Evolutionary conservation across 495 filamentous ascomycete genomes (phyloP), one percentile per base, ranked within the genome.

Genomic region (Annulohypoxylon maeteangense): DNA sequence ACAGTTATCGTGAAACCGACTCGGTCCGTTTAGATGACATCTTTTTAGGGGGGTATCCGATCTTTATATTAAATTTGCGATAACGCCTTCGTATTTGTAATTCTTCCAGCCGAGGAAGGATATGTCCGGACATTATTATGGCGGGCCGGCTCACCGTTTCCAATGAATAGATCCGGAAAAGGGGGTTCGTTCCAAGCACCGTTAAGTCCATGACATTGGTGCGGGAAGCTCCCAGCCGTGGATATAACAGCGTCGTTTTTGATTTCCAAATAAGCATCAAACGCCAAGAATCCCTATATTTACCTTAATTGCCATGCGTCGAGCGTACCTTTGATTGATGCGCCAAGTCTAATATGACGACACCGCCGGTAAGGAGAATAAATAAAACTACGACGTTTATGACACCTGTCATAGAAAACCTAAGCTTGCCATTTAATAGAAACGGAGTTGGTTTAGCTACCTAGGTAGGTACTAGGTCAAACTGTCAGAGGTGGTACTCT

Each of bases 1-100:
- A 32, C 4, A 55, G 58, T 36, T 38, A 27, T n/a, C 56, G 57
- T 62, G 63, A 38, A 58, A 54, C 59, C 44, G 7, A 54, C 68
- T 72, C 69, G 64, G 69, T 72, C 69, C 69, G 69, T 72, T 72
- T 72, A 72, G 62, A 38, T 53, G 50, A 45, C 47, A 18, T 51
- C 27, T 54, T 60, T 60, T 1, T 3, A 45, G 64, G 53, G 64
- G 58, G 69, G 69, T 58, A 53, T 45, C 58, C 67, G 36, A 27
- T 42, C 3, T 53, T 63, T 72, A 71, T 72, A 72, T 72, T 67
- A 72, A 67, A 42, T 7, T 27, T 55, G 51, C 44, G 29, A 32
- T 60, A 48, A 45, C 51, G 57, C 44, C 36, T 31, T 50, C 22
- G 63, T 56, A 72, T 67, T 72, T 72, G 63, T 51, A 72, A 72